Base-by-base conservation (phyloP, 2,329 filamentous ascomycete species). In the Botrytis paeoniae region DNA sequence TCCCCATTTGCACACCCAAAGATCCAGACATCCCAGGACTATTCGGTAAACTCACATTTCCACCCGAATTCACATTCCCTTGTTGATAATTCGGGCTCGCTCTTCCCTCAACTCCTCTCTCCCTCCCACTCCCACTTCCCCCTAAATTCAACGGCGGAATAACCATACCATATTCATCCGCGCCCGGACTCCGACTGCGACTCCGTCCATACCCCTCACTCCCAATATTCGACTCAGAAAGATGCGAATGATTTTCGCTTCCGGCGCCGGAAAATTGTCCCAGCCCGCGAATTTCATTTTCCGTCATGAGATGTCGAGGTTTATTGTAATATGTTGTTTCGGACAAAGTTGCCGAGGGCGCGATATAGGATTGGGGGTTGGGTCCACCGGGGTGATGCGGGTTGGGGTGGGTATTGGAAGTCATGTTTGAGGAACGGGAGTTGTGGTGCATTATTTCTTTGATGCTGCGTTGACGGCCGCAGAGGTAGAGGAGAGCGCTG, bases 401-500 rank as follows among this genome's bases (percentile, higher is more conserved):
- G 16, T 57, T 12, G 16, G 37, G 37, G 4, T 64, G 32, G 1
- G 35, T 20, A 54, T 54, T 35, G 29, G 65, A 57, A 12, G 25
- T 29, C 35, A 32, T 57, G 48, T 57, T 57, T 14, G 71, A 62
- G 32, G 75, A 37, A 6, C 35, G 59, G 18, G 69, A 71, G 57
- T 73, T 73, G 8, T 73, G 75, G 14, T 69, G 74, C 25, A 78
- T 39, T 1, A 78, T 70, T 69, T 78, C 78, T 32, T 69, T 71
- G 10, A 78, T 59, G 48, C 74, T 78, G 8, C 71, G 72, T 73
- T 79, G 78, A 2, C 78, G 76, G 7, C 76, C 76, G 41, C 78
- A 79, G 39, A 78, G 66, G 51, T 79, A 79, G 20, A 79, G 41
- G 7, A 78, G 41, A 0, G 70, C 73, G 25, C 70, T 73, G 16